A percentile compares a stretch with the other conserved stretches of the same genome.
phyloP scores from a whole-genome alignment of 805 yeast species.

The Starmerella kuoi region DNA sequence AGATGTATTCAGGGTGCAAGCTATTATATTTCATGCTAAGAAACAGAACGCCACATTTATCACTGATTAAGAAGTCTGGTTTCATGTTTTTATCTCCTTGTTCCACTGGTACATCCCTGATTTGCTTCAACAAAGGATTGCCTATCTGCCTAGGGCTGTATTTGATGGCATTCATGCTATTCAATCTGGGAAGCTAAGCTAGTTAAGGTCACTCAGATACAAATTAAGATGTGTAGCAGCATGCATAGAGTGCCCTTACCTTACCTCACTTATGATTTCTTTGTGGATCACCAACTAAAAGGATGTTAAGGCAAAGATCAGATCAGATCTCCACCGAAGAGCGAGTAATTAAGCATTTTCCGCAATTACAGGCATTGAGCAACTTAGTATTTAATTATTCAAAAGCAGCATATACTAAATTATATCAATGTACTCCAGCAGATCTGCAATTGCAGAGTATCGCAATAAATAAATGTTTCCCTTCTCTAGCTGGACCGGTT shows the following conservation, averaged over 20 bases:
- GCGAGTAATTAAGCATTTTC: too few species aligned
- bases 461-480: constrained; percentile 69
- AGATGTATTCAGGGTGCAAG: constrained; percentile 34
- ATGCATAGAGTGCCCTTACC: too few species aligned
- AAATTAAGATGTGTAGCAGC: too few species aligned
- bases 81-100: constrained; percentile 25
- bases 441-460: constrained; percentile 39
- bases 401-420: too few species aligned
- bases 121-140: constrained; percentile 25
- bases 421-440: constrained; percentile 17
- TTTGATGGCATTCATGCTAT: constrained; percentile 4
- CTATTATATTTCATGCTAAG: constrained; percentile 29
- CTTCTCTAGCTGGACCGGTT: constrained; percentile 41
- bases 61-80: constrained; percentile 31
- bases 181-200: not conserved
- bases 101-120: constrained; percentile 22
- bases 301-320: too few species aligned
- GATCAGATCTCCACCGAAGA: too few species aligned
- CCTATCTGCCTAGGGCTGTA: constrained; percentile 25
- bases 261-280: too few species aligned
- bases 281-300: too few species aligned
- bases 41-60: constrained; percentile 29
- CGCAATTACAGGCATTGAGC: too few species aligned
- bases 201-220: too few species aligned
- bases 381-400: too few species aligned